Conservation (phyloP, 23 red algal species). For the Chondrus crispus region DNA sequence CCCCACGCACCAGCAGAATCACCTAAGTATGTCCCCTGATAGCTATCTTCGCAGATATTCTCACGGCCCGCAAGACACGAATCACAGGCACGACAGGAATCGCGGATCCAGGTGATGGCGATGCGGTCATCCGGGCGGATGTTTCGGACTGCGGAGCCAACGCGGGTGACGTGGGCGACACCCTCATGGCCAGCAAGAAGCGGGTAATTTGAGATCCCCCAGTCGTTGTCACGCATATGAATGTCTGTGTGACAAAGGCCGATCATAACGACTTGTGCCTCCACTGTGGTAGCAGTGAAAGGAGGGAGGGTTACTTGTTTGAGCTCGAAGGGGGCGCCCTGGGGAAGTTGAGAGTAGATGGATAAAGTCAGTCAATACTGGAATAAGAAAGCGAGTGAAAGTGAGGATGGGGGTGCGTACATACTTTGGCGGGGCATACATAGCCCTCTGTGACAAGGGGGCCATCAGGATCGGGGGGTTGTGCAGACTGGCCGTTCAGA, state of each 20-base stretch:
- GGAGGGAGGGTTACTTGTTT: slow-evolving; percentile 21
- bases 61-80: slow-evolving; percentile 26
- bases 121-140: slow-evolving; percentile 2
- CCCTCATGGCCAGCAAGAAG: slow-evolving; percentile 43
- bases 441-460: slow-evolving; percentile 35
- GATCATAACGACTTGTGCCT: slow-evolving; percentile 35
- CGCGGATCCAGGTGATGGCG: slow-evolving; percentile 47
- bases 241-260: slow-evolving; percentile 57
- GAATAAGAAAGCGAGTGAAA: background rate
- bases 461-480: background rate
- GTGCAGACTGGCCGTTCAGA: too few species aligned
- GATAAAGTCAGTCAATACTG: background rate
- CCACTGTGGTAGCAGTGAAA: slow-evolving; percentile 22
- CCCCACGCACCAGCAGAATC: background rate
- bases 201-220: slow-evolving; percentile 26
- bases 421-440: background rate
- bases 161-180: slow-evolving; percentile 15
- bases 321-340: slow-evolving; percentile 23
- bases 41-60: slow-evolving; percentile 48
- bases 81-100: slow-evolving; percentile 18
- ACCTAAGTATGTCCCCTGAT: slow-evolving; percentile 24
- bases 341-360: background rate
- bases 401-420: background rate
- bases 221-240: slow-evolving; percentile 55
- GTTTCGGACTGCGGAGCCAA: slow-evolving; percentile 17